Percentiles rank a stretch among this genome's conserved stretches.
Conservation (phyloP, 2,329 filamentous ascomycete species). For the Diaporthe ampelina region DNA sequence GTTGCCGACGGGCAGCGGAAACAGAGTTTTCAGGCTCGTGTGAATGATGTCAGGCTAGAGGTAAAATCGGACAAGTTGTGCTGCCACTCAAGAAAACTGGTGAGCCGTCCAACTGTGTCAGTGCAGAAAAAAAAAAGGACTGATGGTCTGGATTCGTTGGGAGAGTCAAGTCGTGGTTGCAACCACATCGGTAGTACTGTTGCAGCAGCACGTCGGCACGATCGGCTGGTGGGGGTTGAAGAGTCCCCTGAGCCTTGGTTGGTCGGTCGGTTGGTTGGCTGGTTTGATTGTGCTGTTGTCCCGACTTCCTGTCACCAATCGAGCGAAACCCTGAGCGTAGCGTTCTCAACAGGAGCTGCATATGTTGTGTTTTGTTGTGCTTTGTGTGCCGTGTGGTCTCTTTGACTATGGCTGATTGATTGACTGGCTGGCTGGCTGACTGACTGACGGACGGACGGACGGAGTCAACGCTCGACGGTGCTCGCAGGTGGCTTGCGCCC, state of each 20-base stretch:
- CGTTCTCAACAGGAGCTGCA: slow-evolving; percentile 14
- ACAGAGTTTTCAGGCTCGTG: slow-evolving; percentile 8
- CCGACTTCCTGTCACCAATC: not conserved
- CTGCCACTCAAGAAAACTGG: slow-evolving; percentile 2
- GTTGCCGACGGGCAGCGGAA: not conserved
- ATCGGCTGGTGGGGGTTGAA: slow-evolving; percentile 12
- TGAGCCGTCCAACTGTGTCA: not conserved
- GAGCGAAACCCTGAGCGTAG: not conserved
- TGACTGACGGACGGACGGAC: not conserved
- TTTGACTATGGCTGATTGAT: too few species aligned
- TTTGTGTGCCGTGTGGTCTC: not conserved
- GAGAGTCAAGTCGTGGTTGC: slow-evolving; percentile 18
- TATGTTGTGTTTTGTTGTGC: not conserved
- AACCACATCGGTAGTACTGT: slow-evolving; percentile 25
- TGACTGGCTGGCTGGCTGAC: not conserved
- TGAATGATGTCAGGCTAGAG: slow-evolving; percentile 11
- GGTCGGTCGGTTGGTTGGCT: too few species aligned
- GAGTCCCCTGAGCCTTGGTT: not conserved
- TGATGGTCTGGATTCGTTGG: not conserved
- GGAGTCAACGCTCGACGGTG: slow-evolving; percentile 1
- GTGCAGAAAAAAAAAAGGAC: not conserved
- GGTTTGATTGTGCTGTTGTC: not conserved
- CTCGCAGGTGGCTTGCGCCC: slow-evolving; percentile 5
- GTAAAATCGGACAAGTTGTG: not conserved
- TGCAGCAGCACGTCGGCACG: slow-evolving; percentile 17